Conservation (phyloP, 371 early-diverging fungal genomes). For the Mortierella sp. region DNA sequence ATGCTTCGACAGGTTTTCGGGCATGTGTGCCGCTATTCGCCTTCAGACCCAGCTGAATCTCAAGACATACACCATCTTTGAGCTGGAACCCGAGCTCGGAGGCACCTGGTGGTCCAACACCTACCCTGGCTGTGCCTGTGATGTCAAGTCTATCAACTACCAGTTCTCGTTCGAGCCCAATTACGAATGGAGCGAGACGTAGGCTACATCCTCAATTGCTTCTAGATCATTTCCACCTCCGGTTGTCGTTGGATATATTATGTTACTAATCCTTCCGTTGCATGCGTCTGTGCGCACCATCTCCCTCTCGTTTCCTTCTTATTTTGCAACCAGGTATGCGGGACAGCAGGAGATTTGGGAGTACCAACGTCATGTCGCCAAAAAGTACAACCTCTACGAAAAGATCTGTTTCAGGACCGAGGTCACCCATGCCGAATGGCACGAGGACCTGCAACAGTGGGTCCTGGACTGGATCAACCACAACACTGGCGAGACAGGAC, state of each 20-base stretch:
- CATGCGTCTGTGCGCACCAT: too few species aligned
- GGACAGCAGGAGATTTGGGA: constrained; percentile 63
- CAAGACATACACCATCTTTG: constrained; percentile 62
- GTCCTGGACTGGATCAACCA: constrained; percentile 44
- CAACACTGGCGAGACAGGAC: constrained; percentile 18
- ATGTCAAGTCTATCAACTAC: constrained; percentile 70
- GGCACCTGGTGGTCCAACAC: constrained; percentile 76
- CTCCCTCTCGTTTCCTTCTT: neutral
- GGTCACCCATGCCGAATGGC: constrained; percentile 62
- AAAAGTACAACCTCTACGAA: constrained; percentile 63
- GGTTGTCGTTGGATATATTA: too few species aligned
- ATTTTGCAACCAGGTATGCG: neutral
- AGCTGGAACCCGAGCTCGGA: constrained; percentile 66
- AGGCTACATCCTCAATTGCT: neutral
- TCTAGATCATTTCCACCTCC: too few species aligned
- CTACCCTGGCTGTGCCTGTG: constrained; percentile 74
- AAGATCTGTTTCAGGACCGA: constrained; percentile 65
- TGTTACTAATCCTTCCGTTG: constrained; percentile 16
- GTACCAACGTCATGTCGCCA: constrained; percentile 65
- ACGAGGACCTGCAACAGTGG: constrained; percentile 63
- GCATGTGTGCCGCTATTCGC: constrained; percentile 70
- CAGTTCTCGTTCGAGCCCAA: constrained; percentile 48
- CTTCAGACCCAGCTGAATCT: constrained; percentile 64
- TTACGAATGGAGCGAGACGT: constrained; percentile 62
- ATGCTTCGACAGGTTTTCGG: constrained; percentile 64